phyloP scores from a whole-genome alignment of 805 yeast genomes.

The Trichomonascus vanleenenianus region DNA sequence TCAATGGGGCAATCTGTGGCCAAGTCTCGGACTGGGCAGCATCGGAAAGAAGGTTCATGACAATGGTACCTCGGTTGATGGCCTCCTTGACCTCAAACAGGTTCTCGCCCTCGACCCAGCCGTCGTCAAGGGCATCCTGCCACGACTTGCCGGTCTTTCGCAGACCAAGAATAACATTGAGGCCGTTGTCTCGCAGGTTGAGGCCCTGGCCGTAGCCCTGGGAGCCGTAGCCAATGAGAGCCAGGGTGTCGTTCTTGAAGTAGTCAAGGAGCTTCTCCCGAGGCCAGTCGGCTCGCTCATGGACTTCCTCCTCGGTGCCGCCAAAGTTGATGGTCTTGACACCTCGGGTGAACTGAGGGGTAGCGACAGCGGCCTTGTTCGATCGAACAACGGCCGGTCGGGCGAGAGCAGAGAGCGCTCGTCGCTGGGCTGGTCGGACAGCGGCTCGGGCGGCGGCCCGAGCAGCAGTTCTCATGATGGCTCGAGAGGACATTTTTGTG shows the following conservation, averaged over 20 bases:
- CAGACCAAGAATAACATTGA: constrained; percentile 96
- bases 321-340: constrained; percentile 94
- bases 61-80: constrained; percentile 79
- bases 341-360: constrained; percentile 68
- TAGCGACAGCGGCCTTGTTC: constrained; percentile 36
- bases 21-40: constrained; percentile 99
- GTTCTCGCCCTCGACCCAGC: constrained; percentile 99
- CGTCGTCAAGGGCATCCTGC: constrained; percentile 99
- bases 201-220: constrained; percentile 99
- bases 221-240: constrained; percentile 98
- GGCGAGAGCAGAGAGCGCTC: constrained; percentile 51
- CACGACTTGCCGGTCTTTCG: constrained; percentile 98
- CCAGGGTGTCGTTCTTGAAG: constrained; percentile 97
- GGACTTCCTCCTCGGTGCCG: constrained; percentile 90
- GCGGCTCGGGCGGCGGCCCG: constrained; percentile 43
- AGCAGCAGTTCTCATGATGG: constrained; percentile 39
- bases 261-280: constrained; percentile 89
- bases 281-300: constrained; percentile 99
- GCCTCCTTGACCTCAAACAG: constrained; percentile 94
- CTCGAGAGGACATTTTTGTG: constrained; percentile 16
- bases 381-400: constrained; percentile 50
- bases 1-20: constrained; percentile 75
- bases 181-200: constrained; percentile 98
- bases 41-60: constrained; percentile 97
- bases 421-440: constrained; percentile 38